phyloP scores from a whole-genome alignment of 192 early-diverging fungal species.

The Coemansia sp. region DNA sequence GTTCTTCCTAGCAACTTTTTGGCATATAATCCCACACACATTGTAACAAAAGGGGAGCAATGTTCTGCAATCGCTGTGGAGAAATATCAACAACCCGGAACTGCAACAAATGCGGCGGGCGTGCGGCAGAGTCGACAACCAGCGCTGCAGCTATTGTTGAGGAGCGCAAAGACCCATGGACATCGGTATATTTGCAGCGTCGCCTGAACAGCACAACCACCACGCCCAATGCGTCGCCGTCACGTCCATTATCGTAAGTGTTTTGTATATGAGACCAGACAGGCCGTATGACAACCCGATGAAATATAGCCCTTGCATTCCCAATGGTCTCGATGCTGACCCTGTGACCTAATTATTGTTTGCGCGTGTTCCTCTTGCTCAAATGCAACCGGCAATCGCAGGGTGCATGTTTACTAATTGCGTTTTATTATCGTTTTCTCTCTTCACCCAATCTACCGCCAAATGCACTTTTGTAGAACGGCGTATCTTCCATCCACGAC shows the following conservation, averaged over 20 bases:
- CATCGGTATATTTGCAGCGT: slow-evolving; percentile 43
- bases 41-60: slow-evolving; percentile 9
- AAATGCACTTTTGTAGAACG: slow-evolving; percentile 10
- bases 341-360: neutral
- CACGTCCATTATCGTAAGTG: slow-evolving; percentile 25
- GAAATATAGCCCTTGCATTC: too few relatives aligned
- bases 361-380: too few relatives aligned
- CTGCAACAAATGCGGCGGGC: slow-evolving; percentile 42
- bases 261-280: too few relatives aligned
- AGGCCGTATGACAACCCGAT: neutral
- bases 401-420: neutral
- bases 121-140: slow-evolving; percentile 31
- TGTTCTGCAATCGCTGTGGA: slow-evolving; percentile 50
- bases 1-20: neutral
- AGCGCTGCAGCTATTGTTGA: slow-evolving; percentile 13
- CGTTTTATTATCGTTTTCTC: neutral
- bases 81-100: slow-evolving; percentile 23
- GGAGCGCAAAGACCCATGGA: slow-evolving; percentile 50
- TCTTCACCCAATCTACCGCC: neutral
- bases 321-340: neutral
- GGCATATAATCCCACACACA: neutral
- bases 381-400: neutral
- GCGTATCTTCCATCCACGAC: slow-evolving; percentile 16
- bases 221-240: slow-evolving; percentile 7
- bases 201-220: slow-evolving; percentile 26